Evolutionary conservation across 2,329 filamentous ascomycete genomes (phyloP).

Genomic region (Penicillium hesseltinei): DNA sequence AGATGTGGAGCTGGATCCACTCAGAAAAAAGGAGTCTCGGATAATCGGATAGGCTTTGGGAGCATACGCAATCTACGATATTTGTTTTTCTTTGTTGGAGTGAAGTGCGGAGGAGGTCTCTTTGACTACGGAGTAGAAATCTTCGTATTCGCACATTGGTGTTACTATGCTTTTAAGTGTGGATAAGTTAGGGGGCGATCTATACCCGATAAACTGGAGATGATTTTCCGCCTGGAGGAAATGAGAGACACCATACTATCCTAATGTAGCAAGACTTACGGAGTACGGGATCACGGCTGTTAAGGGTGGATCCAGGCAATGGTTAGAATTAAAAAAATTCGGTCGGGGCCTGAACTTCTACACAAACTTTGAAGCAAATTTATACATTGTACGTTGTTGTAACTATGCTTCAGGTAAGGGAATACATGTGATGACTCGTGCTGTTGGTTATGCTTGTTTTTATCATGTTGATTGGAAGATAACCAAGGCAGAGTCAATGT

Average conservation of each 20-base stretch:
- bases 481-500: neutral
- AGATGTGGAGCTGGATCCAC: constrained; percentile 24
- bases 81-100: neutral
- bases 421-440: constrained; percentile 16
- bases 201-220: neutral
- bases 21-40: constrained; percentile 17
- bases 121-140: neutral
- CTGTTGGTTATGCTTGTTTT: constrained; percentile 9
- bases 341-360: constrained; percentile 1
- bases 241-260: constrained; percentile 4
- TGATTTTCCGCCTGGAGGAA: neutral
- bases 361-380: neutral
- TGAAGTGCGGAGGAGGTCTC: neutral
- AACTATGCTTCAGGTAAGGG: constrained; percentile 18
- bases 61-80: neutral
- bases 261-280: constrained; percentile 13
- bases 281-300: constrained; percentile 6
- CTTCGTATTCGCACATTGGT: neutral
- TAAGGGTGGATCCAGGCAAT: constrained; percentile 11
- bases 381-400: constrained; percentile 15
- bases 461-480: neutral
- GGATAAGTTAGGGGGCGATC: neutral
- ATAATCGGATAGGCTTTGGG: constrained; percentile 19
- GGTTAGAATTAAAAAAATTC: constrained; percentile 7
- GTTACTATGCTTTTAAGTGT: neutral